Conservation (phyloP, 164 flowering plant species). For the Macadamia tetraphylla region DNA sequence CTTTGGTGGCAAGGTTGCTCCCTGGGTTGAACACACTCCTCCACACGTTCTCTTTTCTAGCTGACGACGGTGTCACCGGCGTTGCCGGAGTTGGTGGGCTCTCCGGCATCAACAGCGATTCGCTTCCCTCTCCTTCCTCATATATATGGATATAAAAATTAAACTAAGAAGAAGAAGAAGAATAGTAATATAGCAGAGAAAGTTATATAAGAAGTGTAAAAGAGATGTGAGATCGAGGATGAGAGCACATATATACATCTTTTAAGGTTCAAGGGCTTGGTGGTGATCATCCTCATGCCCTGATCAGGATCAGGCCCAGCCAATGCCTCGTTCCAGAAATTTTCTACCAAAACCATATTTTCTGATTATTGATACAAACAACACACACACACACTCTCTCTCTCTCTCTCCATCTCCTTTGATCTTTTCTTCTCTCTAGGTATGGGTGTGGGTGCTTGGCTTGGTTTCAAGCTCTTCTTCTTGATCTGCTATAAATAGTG, state of each 20-base stretch:
- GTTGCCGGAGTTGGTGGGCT: constrained; percentile 51
- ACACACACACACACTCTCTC: not conserved
- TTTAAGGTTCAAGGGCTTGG: constrained; percentile 27
- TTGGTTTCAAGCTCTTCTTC: too few species aligned
- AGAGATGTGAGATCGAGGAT: not conserved
- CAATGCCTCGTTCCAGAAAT: constrained; percentile 84
- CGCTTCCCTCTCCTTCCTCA: constrained; percentile 31
- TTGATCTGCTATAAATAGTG: too few species aligned
- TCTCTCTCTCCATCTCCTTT: constrained; percentile 3
- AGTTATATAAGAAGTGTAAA: too few species aligned
- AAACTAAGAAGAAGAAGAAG: not conserved
- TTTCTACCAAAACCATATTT: constrained; percentile 64
- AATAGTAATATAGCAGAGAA: not conserved
- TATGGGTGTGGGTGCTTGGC: too few species aligned
- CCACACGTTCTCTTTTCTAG: constrained; percentile 85
- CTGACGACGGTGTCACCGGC: constrained; percentile 53
- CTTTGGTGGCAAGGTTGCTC: constrained; percentile 76
- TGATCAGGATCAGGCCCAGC: constrained; percentile 83
- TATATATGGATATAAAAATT: constrained; percentile 7
- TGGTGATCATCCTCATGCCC: constrained; percentile 63
- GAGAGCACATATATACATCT: too few species aligned
- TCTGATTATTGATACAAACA: too few species aligned
- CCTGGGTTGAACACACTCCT: constrained; percentile 96
- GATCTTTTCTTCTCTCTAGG: too few species aligned
- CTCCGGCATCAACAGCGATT: constrained; percentile 61